phyloP scores from a whole-genome alignment of 108 stramenopile species.

The Cyclotella choctawhatcheeana region DNA sequence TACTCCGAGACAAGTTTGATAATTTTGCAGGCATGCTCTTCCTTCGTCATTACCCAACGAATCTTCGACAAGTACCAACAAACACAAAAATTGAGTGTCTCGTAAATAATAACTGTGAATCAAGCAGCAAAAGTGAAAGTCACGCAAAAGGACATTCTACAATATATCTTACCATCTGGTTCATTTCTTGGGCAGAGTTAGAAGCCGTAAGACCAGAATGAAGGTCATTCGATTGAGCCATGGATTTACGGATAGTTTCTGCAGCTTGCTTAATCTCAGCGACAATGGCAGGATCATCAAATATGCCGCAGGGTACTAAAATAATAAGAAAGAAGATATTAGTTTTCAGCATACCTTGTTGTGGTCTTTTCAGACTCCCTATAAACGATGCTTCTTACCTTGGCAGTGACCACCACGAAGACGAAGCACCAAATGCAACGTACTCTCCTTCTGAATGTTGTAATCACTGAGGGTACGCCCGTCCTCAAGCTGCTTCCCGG shows the following conservation, averaged over 20 bases:
- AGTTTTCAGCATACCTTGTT: too few species aligned
- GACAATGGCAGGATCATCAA: conserved; percentile 79
- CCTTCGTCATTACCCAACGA: conserved; percentile 85
- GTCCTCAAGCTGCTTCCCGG: conserved; percentile 95
- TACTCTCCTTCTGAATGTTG: conserved; percentile 97
- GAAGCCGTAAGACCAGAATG: conserved; percentile 53
- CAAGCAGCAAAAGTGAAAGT: not conserved
- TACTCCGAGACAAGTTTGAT: conserved; percentile 73
- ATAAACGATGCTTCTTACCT: too few species aligned
- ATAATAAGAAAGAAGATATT: not conserved
- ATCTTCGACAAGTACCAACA: too few species aligned
- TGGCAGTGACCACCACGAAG: conserved; percentile 84
- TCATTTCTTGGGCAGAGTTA: conserved; percentile 55
- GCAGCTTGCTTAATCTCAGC: conserved; percentile 60
- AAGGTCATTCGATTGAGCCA: conserved; percentile 69
- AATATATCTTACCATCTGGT: conserved; percentile 58
- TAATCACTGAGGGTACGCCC: conserved; percentile 93
- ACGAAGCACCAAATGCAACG: conserved; percentile 96
- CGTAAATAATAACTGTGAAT: not conserved
- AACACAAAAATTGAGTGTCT: not conserved
- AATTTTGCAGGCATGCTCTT: conserved; percentile 76
- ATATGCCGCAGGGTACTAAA: conserved; percentile 81
- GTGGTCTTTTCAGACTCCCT: too few species aligned
- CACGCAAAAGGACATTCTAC: too few species aligned
- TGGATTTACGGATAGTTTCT: conserved; percentile 76